phyloP scores from a whole-genome alignment of 495 filamentous ascomycete genomes.

The Sordaria brevicollis region DNA sequence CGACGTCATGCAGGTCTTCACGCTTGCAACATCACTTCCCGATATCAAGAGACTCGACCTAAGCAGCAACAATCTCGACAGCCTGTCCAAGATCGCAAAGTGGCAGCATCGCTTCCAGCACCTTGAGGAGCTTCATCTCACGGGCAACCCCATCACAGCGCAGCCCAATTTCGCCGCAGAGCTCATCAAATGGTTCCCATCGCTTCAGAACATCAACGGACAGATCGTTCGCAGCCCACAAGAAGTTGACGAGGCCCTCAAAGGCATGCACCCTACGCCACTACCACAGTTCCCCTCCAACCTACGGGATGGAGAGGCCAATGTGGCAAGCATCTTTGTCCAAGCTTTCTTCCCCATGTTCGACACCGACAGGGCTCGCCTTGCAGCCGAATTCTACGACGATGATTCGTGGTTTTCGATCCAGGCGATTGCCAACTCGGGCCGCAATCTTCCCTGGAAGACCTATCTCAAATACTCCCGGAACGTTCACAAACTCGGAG shows the following conservation, averaged over 20 bases:
- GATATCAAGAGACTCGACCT: slow-evolving; percentile 77
- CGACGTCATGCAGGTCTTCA: slow-evolving; percentile 56
- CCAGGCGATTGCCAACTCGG: slow-evolving; percentile 50
- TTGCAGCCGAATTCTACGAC: slow-evolving; percentile 67
- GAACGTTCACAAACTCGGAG: slow-evolving; percentile 62
- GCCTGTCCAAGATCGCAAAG: slow-evolving; percentile 56
- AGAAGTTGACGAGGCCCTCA: slow-evolving; percentile 43
- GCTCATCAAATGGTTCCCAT: slow-evolving; percentile 74
- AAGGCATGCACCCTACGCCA: slow-evolving; percentile 34
- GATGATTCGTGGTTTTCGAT: slow-evolving; percentile 66
- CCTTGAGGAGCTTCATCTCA: slow-evolving; percentile 68
- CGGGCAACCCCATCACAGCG: slow-evolving; percentile 62
- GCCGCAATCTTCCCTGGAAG: slow-evolving; percentile 49
- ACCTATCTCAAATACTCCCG: slow-evolving; percentile 69
- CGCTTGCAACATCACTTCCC: slow-evolving; percentile 66
- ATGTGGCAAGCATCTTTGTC: slow-evolving; percentile 67
- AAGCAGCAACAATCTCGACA: slow-evolving; percentile 64
- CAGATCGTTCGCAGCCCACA: slow-evolving; percentile 59
- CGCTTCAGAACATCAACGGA: slow-evolving; percentile 60
- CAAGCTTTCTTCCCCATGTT: slow-evolving; percentile 63
- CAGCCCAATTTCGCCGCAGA: slow-evolving; percentile 53
- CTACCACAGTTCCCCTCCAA: slow-evolving; percentile 58
- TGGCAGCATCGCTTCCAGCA: slow-evolving; percentile 72
- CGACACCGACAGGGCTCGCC: slow-evolving; percentile 56
- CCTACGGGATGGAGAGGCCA: slow-evolving; percentile 60